Conservation (phyloP, 78 protist genomes). For the Anaeramoeba ignava region DNA sequence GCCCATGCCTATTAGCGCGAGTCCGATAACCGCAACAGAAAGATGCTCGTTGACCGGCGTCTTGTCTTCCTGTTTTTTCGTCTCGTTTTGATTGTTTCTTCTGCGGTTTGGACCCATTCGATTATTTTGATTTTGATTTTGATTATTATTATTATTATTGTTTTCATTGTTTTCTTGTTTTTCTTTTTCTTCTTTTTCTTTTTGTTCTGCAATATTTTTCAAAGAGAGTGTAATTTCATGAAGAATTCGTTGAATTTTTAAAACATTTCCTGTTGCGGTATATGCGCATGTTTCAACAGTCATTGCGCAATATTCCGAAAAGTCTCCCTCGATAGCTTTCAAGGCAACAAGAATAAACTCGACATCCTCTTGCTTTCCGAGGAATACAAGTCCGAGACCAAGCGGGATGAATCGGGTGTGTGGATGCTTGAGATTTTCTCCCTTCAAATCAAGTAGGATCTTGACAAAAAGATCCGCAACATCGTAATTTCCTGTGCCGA, state of each 20-base stretch:
- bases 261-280: constrained; percentile 92
- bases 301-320: constrained; percentile 37
- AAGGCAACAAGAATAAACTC: constrained; percentile 58
- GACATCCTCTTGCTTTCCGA: constrained; percentile 50
- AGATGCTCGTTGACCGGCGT: background rate
- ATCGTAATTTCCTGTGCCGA: constrained; percentile 79
- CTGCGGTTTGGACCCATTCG: background rate
- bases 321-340: constrained; percentile 39
- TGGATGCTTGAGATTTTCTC: too few relatives aligned
- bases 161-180: background rate
- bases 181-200: constrained; percentile 24
- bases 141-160: background rate
- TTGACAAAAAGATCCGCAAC: too few relatives aligned
- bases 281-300: constrained; percentile 80
- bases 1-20: constrained; percentile 87
- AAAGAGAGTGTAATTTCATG: constrained; percentile 71
- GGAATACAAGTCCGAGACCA: constrained; percentile 58
- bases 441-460: too few relatives aligned
- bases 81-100: background rate
- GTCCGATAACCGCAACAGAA: constrained; percentile 67
- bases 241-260: constrained; percentile 37
- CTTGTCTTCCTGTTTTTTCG: constrained; percentile 2
- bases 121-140: background rate
- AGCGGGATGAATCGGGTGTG: constrained; percentile 38
- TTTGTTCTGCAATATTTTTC: constrained; percentile 54